phyloP scores from a whole-genome alignment of 345 rosid genomes.

The Eucalyptus curtisii region DNA sequence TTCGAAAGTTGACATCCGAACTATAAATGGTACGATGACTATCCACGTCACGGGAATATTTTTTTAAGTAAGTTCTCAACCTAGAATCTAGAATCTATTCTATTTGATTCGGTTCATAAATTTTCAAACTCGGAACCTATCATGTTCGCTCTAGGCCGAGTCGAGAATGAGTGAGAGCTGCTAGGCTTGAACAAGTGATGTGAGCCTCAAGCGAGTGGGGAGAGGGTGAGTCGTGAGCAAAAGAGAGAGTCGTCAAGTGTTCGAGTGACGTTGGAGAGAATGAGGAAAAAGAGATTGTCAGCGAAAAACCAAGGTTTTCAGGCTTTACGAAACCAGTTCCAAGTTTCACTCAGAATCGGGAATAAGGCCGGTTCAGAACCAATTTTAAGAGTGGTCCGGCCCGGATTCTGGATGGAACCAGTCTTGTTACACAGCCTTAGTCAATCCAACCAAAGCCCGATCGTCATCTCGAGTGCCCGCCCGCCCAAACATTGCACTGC shows the following conservation, averaged over 20 bases:
- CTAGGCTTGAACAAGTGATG: not conserved
- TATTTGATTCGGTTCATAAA: not conserved
- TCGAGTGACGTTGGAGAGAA: not conserved
- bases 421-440: not conserved
- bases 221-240: not conserved
- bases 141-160: accelerated
- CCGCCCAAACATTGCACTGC: not conserved
- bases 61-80: not conserved
- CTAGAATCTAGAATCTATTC: too few species aligned
- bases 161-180: not conserved
- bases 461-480: not conserved
- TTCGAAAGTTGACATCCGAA: not conserved
- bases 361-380: too few species aligned
- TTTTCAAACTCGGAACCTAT: too few species aligned
- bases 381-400: not conserved
- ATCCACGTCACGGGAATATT: not conserved
- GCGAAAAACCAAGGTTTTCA: not conserved
- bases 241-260: not conserved
- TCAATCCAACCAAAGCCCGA: not conserved
- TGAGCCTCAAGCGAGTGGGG: not conserved
- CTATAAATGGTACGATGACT: not conserved
- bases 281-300: not conserved
- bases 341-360: not conserved
- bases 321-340: not conserved
- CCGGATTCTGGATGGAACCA: not conserved